phyloP scores from a whole-genome alignment of 768 basidiomycete species.

The Phaeotremella skinneri region DNA sequence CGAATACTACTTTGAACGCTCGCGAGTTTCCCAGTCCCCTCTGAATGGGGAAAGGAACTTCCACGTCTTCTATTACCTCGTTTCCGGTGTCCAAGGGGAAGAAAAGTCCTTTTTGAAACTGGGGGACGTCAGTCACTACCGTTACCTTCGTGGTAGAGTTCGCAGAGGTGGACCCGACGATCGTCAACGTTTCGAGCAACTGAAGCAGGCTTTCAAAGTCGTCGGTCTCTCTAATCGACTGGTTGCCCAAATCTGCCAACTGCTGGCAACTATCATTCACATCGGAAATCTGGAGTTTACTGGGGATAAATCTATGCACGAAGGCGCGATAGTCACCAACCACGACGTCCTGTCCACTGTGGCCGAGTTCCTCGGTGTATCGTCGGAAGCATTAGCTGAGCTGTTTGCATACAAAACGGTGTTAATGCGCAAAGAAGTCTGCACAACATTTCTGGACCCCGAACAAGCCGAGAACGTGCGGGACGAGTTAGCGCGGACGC shows the following conservation, averaged over 20 bases:
- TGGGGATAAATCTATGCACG: conserved; percentile 75
- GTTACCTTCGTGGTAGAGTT: conserved; percentile 76
- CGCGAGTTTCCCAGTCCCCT: conserved; percentile 79
- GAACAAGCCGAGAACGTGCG: conserved; percentile 90
- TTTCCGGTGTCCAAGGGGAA: conserved; percentile 82
- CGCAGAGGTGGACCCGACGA: conserved; percentile 65
- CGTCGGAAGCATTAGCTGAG: conserved; percentile 61
- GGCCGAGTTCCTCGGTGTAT: conserved; percentile 86
- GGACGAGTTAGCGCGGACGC: conserved; percentile 87
- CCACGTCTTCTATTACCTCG: conserved; percentile 95
- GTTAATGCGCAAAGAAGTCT: conserved; percentile 92
- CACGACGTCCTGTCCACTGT: conserved; percentile 75
- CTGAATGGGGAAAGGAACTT: conserved; percentile 82
- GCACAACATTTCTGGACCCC: conserved; percentile 90
- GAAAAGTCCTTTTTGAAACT: conserved; percentile 86
- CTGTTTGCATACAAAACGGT: conserved; percentile 87
- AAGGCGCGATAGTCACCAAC: conserved; percentile 89
- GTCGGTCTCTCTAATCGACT: conserved; percentile 89
- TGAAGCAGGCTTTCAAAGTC: conserved; percentile 88
- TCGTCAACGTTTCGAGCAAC: conserved; percentile 81
- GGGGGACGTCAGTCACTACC: conserved; percentile 72
- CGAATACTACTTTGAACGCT: conserved; percentile 92
- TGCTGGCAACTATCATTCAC: conserved; percentile 91
- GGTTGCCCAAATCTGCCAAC: conserved; percentile 92
- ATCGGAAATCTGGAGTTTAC: conserved; percentile 93